Conservation (phyloP, 306 rosid species). For the Citrullus mucosospermus region DNA sequence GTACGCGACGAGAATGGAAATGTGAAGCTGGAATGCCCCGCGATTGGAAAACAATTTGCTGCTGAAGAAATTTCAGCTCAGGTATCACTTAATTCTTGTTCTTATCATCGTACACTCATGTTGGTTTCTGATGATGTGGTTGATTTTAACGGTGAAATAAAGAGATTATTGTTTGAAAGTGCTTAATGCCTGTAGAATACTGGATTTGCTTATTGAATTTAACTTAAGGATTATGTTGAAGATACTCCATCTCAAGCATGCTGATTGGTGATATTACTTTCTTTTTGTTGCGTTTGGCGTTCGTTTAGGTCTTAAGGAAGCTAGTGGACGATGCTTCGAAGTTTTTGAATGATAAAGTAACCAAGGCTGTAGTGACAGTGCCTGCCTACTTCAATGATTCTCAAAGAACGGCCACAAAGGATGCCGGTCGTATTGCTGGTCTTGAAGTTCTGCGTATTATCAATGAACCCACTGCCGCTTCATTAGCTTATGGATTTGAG, state of each 20-base stretch:
- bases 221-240: background rate
- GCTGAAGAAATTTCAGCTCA: conserved; percentile 92
- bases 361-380: conserved; percentile 93
- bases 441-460: conserved; percentile 87
- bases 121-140: background rate
- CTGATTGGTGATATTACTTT: background rate
- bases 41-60: conserved; percentile 64
- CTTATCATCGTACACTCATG: background rate
- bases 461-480: conserved; percentile 95
- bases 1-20: conserved; percentile 69
- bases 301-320: conserved; percentile 66
- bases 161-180: background rate
- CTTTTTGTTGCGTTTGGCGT: background rate
- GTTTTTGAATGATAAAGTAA: conserved; percentile 88
- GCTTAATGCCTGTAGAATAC: background rate
- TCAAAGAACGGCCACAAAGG: conserved; percentile 97
- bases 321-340: conserved; percentile 97
- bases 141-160: background rate
- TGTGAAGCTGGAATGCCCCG: conserved; percentile 84
- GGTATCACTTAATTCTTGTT: conserved; percentile 22
- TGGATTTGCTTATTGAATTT: background rate
- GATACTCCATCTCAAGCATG: background rate
- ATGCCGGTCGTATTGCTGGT: conserved; percentile 99
- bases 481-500: conserved; percentile 91
- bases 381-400: conserved; percentile 98